Evolutionary conservation across 192 early-diverging fungal species (phyloP).

Genomic region (Oehlia diaphana): DNA sequence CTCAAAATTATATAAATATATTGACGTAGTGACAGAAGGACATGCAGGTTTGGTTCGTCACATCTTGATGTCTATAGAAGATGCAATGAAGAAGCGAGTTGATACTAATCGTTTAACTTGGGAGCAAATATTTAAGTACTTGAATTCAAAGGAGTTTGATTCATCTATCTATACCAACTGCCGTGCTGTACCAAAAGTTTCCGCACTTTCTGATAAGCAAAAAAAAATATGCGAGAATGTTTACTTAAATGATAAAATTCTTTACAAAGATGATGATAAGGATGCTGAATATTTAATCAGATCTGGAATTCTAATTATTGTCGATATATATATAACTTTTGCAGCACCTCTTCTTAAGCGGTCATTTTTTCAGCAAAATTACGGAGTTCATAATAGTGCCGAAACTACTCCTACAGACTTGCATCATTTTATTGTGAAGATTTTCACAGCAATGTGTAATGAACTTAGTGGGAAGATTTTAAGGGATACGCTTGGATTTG

Average conservation of each 20-base stretch:
- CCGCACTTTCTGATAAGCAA: too few species aligned
- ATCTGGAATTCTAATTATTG: neutral
- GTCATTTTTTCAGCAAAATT: neutral
- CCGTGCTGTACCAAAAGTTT: neutral
- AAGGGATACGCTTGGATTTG: neutral
- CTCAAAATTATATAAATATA: neutral
- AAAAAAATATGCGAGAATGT: neutral
- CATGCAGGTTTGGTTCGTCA: neutral
- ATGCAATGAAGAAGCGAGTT: neutral
- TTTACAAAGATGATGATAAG: neutral
- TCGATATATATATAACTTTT: neutral
- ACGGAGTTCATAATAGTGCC: rapidly evolving
- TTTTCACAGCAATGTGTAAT: neutral
- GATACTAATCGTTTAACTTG: neutral
- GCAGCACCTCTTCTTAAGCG: neutral
- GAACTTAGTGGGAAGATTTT: neutral
- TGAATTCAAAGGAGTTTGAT: neutral
- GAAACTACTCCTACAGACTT: neutral
- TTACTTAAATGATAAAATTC: neutral
- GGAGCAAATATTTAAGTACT: neutral
- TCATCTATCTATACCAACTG: neutral
- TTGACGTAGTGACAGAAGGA: neutral
- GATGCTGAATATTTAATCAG: neutral
- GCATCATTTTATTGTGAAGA: neutral
- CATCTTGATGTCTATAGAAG: neutral